Conservation (phyloP, 176 grass and related monocot genomes). For the Puya raimondii region DNA sequence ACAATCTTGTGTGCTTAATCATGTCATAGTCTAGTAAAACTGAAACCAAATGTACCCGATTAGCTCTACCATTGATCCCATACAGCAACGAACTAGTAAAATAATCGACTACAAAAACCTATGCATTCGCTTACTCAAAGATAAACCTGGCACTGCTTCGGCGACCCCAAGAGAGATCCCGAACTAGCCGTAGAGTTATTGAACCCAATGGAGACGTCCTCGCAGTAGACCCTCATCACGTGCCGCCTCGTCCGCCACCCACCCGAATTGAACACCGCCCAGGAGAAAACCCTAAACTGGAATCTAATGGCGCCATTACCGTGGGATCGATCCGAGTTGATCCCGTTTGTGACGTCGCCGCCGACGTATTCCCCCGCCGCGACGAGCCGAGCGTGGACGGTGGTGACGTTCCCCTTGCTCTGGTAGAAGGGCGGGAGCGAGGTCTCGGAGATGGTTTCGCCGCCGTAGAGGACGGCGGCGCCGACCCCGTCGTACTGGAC, state of each 20-base stretch:
- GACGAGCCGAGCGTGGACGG: slow-evolving; percentile 40
- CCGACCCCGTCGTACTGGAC: slow-evolving; percentile 41
- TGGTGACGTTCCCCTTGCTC: slow-evolving; percentile 33
- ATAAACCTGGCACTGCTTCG: slow-evolving; percentile 38
- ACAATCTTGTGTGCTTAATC: not conserved
- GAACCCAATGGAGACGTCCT: slow-evolving; percentile 46
- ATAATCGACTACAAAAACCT: slow-evolving; percentile 2
- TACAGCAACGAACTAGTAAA: not conserved
- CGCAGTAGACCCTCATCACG: slow-evolving; percentile 52
- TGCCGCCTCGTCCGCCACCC: slow-evolving; percentile 72
- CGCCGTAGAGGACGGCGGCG: slow-evolving; percentile 34
- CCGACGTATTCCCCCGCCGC: slow-evolving; percentile 47
- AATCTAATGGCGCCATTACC: slow-evolving; percentile 36
- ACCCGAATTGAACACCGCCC: slow-evolving; percentile 52
- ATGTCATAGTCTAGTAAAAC: not conserved
- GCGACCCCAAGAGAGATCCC: slow-evolving; percentile 21
- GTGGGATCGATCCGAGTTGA: slow-evolving; percentile 25
- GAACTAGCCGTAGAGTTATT: slow-evolving; percentile 35
- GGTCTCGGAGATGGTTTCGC: slow-evolving; percentile 36
- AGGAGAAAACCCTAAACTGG: slow-evolving; percentile 50
- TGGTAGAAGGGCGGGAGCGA: slow-evolving; percentile 58
- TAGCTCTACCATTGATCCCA: not conserved
- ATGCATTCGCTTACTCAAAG: slow-evolving; percentile 35
- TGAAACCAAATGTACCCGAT: not conserved
- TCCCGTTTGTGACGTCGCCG: slow-evolving; percentile 29